Base-by-base conservation (phyloP, 2,329 filamentous ascomycete species). In the Shiraia sp. region DNA sequence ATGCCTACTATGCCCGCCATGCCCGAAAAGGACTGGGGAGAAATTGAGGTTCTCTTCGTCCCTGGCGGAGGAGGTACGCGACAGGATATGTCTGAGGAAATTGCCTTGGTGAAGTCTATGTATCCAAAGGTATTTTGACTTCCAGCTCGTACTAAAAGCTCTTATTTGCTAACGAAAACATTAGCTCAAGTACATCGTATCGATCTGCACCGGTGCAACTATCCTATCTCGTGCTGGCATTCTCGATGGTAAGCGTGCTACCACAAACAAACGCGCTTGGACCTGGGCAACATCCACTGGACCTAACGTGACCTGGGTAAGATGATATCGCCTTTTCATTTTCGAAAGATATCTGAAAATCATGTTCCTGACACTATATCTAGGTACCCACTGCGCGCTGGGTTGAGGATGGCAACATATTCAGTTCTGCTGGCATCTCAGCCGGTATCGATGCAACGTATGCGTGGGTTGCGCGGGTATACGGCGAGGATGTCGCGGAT, bases 331-430 rank as follows among this genome's bases (percentile, higher is more conserved):
- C 8, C 8, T 8, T 22, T 22, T 8, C 19, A 22, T 8, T 22
- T 22, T 8, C 19, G 8, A 22, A 8, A 22, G 19, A 22, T 8
- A 22, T 22, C 4, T 22, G 8, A 8, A 5, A 22, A 4, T 4
- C 4, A 22, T 8, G 8, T 22, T 22, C 8, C 19, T 22, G 8
- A 22, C 19, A 22, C 8, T 22, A 22, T 22, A 22, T 22, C 19
- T 8, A 22, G 19, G 19, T 83, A 69, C 81, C 36, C 59, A 72
- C 4, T 63, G 74, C 32, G 77, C 73, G 84, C 28, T 87, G 81
- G 79, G 79, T 86, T 0, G 69, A 73, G 1, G 83, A 87, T 64
- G 83, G 80, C 16, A 85, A 86, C 39, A 70, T 86, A 10, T 88
- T 83, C 79, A 79, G 78, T 2, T 80, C 79, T 1, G 82, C 81